phyloP scores from a whole-genome alignment of 345 rosid species.

The Carallia pectinifolia region DNA sequence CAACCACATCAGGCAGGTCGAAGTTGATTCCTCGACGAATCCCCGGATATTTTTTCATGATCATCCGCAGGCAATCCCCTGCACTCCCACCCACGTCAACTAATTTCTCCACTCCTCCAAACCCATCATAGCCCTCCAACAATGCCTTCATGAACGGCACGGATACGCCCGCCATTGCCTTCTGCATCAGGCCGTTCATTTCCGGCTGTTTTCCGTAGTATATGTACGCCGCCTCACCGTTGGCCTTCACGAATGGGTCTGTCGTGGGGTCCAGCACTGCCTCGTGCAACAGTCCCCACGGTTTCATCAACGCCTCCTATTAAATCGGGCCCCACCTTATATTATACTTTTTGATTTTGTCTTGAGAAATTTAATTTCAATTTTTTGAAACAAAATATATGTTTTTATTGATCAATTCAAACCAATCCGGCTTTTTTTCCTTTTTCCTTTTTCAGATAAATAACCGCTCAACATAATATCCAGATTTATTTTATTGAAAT shows the following conservation, averaged over 20 bases:
- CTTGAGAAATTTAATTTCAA: neutral
- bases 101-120: slow-evolving; percentile 45
- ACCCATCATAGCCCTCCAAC: slow-evolving; percentile 68
- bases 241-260: slow-evolving; percentile 74
- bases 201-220: slow-evolving; percentile 76
- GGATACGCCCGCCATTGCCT: slow-evolving; percentile 89
- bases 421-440: no score
- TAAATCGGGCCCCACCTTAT: no score
- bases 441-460: no score
- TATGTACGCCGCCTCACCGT: slow-evolving; percentile 62
- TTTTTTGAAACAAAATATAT: no score
- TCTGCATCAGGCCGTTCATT: slow-evolving; percentile 81
- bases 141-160: slow-evolving; percentile 83
- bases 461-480: neutral
- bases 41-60: slow-evolving; percentile 44
- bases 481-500: neutral
- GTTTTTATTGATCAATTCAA: neutral
- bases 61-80: slow-evolving; percentile 91
- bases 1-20: slow-evolving; percentile 85
- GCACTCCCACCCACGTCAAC: slow-evolving; percentile 96
- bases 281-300: slow-evolving; percentile 79
- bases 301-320: slow-evolving; percentile 69
- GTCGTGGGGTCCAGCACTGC: slow-evolving; percentile 62
- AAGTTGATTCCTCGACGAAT: slow-evolving; percentile 67
- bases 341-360: neutral